These are phyloP conservation scores for Fraxinus albicans DNA, from an alignment of 305 asterid species.

Conservation along the genomic window DNA sequence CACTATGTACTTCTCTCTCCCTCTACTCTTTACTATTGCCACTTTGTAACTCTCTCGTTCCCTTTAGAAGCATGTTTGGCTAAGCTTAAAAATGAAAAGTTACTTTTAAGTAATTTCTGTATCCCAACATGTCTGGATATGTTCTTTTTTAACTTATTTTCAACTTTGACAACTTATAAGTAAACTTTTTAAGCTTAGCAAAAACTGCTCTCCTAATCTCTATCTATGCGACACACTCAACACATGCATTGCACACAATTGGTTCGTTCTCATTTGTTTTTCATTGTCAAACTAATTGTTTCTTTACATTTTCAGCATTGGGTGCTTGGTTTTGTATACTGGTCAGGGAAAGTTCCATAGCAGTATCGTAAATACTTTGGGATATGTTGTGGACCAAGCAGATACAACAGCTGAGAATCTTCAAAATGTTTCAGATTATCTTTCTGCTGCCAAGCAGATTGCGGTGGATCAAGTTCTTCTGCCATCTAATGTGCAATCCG, in stretches of 20 bases:
- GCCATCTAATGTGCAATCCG: slow-evolving; percentile 62
- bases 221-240: neutral
- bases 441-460: slow-evolving; percentile 68
- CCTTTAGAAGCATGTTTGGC: neutral
- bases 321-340: slow-evolving; percentile 62
- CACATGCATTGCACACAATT: neutral
- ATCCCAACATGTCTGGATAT: neutral
- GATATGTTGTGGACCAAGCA: slow-evolving; percentile 60
- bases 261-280: neutral
- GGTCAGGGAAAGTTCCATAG: slow-evolving; percentile 62
- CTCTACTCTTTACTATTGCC: neutral
- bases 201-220: neutral
- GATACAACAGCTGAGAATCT: slow-evolving; percentile 52
- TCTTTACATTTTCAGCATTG: slow-evolving; percentile 53
- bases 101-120: neutral
- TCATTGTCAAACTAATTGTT: slow-evolving; percentile 3
- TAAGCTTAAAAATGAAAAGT: neutral
- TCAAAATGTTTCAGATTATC: slow-evolving; percentile 60
- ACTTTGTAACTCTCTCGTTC: neutral
- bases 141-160: neutral
- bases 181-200: neutral
- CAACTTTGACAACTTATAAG: neutral
- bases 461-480: slow-evolving; percentile 61
- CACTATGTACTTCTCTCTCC: slow-evolving; percentile 47
- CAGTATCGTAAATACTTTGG: slow-evolving; percentile 47